phyloP scores from a whole-genome alignment of 768 basidiomycete genomes.

The Pleurotus sapidus region DNA sequence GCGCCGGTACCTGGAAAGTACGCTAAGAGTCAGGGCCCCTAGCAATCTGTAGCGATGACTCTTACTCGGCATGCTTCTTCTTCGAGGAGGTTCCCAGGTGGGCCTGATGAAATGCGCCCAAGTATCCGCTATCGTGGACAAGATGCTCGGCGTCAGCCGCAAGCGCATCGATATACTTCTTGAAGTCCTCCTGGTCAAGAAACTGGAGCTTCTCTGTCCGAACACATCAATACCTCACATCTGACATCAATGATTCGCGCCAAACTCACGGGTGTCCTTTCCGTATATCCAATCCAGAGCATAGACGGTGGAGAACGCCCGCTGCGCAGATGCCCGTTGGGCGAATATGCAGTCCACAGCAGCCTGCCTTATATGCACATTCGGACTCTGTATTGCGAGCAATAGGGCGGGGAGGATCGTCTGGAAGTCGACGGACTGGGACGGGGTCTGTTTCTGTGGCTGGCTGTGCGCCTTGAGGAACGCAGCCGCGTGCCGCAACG shows the following conservation, averaged over 20 bases:
- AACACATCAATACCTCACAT: neutral
- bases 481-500: slow-evolving; percentile 74
- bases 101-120: slow-evolving; percentile 59
- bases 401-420: slow-evolving; percentile 71
- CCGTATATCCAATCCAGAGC: slow-evolving; percentile 76
- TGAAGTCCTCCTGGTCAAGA: slow-evolving; percentile 61
- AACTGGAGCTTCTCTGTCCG: slow-evolving; percentile 56
- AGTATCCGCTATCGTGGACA: slow-evolving; percentile 53
- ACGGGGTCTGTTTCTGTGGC: slow-evolving; percentile 21
- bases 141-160: slow-evolving; percentile 52
- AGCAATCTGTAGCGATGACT: slow-evolving; percentile 8
- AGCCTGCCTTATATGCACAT: slow-evolving; percentile 40
- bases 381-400: slow-evolving; percentile 50
- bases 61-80: slow-evolving; percentile 54
- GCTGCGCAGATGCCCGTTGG: slow-evolving; percentile 36
- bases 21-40: neutral
- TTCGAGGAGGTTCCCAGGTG: slow-evolving; percentile 50
- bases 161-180: slow-evolving; percentile 54
- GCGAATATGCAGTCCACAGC: slow-evolving; percentile 56
- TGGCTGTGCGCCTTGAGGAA: slow-evolving; percentile 74
- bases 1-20: slow-evolving; percentile 55
- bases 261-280: slow-evolving; percentile 45
- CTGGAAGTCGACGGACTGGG: slow-evolving; percentile 70
- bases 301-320: slow-evolving; percentile 57
- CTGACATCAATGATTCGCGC: too few relatives aligned